Base-by-base conservation (phyloP, 768 basidiomycete genomes). In the Mycena amicta region DNA sequence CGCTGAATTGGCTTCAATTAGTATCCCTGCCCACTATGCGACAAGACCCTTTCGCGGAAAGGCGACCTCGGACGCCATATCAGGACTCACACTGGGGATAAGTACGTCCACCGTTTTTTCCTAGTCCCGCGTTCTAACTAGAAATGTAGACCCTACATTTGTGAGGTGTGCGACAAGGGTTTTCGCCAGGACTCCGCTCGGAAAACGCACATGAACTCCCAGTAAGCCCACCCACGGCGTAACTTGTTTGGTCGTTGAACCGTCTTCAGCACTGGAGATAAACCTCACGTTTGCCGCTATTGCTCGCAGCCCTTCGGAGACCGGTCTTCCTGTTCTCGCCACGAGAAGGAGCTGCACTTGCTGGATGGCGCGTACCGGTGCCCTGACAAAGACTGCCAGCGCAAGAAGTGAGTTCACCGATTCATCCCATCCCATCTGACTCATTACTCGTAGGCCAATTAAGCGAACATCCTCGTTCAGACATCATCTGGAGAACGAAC, bases 241-340 rank as follows among this genome's bases (percentile, higher is more conserved):
- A 18, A n/a, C 13, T 43, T 13, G 39, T 25, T 15, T 57, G 3
- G 29, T n/a, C 22, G 22, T 30, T 26, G 39, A 53, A 6, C 30
- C 31, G 37, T 49, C 39, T 50, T 41, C 53, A 88, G 87, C 55
- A 80, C 84, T 15, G 74, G 73, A 43, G 70, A 55, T 11, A 85
- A 82, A 68, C 88, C 87, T 5, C 43, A 45, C 22, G 43, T n/a
- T 5, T 45, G 43, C 22, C 13, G 22, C 8, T n/a, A 45, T 23
- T 45, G 43, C 43, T 23, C 43, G 43, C 43, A n/a, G 8, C 69
- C 74, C 15, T 90, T 90, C 62, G 83, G 83, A 15, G 89, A 90
- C 64, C 88, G 87, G 12, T 90, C 89, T 0, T 89, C 89, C 45
- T 75, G 85, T 61, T 74, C 82, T 28, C 84, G 89, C 8, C 89